Conservation (phyloP, 768 basidiomycete species). For the Naganishia antarctica region DNA sequence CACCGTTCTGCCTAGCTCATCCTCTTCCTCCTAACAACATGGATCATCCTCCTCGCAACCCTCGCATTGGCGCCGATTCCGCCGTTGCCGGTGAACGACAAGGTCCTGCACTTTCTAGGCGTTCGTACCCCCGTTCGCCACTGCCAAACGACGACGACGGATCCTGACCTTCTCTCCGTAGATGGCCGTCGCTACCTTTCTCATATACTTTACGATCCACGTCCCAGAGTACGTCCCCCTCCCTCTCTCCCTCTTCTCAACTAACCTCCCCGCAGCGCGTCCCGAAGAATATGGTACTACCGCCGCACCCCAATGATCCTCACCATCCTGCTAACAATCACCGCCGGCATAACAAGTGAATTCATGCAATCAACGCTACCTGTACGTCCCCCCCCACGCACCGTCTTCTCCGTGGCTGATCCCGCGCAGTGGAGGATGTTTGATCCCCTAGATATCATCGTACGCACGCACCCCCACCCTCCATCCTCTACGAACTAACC, state of each 20-base stretch:
- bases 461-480: conserved; percentile 21
- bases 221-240: conserved; percentile 43
- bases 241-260: background rate
- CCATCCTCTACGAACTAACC: background rate
- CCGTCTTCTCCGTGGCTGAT: too few relatives aligned
- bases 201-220: conserved; percentile 46
- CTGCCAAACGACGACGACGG: too few relatives aligned
- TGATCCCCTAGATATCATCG: conserved; percentile 43
- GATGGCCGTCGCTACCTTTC: conserved; percentile 45
- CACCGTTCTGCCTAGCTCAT: conserved; percentile 31
- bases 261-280: conserved; percentile 28
- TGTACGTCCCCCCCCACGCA: conserved; percentile 30
- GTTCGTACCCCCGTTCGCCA: conserved; percentile 33
- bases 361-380: conserved; percentile 42
- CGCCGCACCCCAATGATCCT: conserved; percentile 42
- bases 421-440: conserved; percentile 49
- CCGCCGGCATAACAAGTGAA: conserved; percentile 43
- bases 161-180: background rate
- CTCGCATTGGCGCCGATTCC: conserved; percentile 46
- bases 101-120: conserved; percentile 48
- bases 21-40: conserved; percentile 41
- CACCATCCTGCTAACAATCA: conserved; percentile 37
- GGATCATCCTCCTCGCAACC: conserved; percentile 43
- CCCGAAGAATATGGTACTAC: conserved; percentile 45
- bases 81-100: conserved; percentile 44